Conservation (phyloP, 2,329 filamentous ascomycete genomes). For the Fusarium sambucinum region DNA sequence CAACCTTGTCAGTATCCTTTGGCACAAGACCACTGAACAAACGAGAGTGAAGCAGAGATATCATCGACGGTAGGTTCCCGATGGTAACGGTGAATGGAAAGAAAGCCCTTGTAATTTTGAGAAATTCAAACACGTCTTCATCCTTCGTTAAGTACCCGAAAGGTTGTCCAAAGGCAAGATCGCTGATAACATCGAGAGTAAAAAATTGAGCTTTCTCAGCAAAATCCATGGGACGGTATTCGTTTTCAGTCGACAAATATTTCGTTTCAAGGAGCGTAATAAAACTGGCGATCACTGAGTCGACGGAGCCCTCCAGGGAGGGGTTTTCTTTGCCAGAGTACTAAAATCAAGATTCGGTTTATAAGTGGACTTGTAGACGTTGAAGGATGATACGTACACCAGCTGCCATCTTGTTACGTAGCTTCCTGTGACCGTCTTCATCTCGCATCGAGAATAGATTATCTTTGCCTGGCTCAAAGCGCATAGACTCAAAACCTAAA, state of each 20-base stretch:
- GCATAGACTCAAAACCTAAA: conserved; percentile 55
- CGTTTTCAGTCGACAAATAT: conserved; percentile 55
- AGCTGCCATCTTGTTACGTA: conserved; percentile 63
- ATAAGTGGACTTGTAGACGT: neutral
- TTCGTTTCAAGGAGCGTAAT: conserved; percentile 58
- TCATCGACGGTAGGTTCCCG: conserved; percentile 3
- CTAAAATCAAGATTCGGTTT: conserved; percentile 43
- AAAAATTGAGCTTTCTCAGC: conserved; percentile 62
- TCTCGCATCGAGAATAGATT: conserved; percentile 66
- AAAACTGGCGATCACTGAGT: conserved; percentile 60
- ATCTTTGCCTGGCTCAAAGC: conserved; percentile 63
- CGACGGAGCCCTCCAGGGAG: conserved; percentile 62
- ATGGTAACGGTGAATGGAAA: conserved; percentile 17
- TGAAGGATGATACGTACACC: conserved; percentile 55
- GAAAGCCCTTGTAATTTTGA: conserved; percentile 42
- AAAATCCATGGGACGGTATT: conserved; percentile 57
- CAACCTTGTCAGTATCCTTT: conserved; percentile 51
- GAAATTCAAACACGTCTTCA: conserved; percentile 57
- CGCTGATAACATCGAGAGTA: conserved; percentile 66
- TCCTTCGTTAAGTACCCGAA: conserved; percentile 63
- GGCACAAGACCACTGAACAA: conserved; percentile 49
- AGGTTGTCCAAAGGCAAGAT: conserved; percentile 61
- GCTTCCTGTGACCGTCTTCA: conserved; percentile 59
- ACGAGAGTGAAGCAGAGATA: neutral
- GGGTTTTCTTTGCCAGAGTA: conserved; percentile 69